Base-by-base conservation (phyloP, 805 yeast species). In the Candida coquimbonensis region DNA sequence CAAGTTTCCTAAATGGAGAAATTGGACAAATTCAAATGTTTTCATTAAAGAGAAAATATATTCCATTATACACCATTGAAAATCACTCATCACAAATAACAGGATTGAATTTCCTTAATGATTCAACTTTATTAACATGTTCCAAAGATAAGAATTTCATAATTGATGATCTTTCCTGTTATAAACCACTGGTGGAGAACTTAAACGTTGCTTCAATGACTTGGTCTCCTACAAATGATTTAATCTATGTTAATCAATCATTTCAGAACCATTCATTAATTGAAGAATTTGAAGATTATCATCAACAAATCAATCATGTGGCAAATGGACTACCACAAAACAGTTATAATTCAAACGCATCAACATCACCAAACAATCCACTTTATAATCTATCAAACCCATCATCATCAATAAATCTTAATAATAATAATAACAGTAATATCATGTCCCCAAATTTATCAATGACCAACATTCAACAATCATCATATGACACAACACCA, bases 1-100 rank as follows among this genome's bases (percentile, higher is more conserved):
- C 83, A 35, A 82, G 83, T 59, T 83, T 81, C 46, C 65, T 84
- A 53, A 82, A 81, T 41, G 89, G 84, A 55, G 95, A 84, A 54
- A 53, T 68, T 37, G 48, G 48, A 7, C 74, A 78, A 29, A 72
- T 85, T 7, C 79, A 83, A 41, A 73, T 87, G 5, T 87, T 86
- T 74, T 81, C 80, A 38, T 68, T 87, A 42, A 73, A 73, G 34
- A 69, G 96, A 51, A 85, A 81, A 52, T 83, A 75, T 57, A 75
- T 89, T 21, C 96, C 97, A 1, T 72, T 73, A 36, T 68, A 74
- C 51, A 68, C 73, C 6, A 61, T 79, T 27, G 78, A 73, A 44
- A 56, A 64, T 8, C 86, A 81, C 53, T 47, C 67, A 0, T 70
- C 70, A 26, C 70, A 71, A 40, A 70, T 78, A 4, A 70, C 81